Evolutionary conservation across 768 basidiomycete species (phyloP), one percentile per base, ranked within the genome.

Genomic region (Candolleomyces efflorescens): DNA sequence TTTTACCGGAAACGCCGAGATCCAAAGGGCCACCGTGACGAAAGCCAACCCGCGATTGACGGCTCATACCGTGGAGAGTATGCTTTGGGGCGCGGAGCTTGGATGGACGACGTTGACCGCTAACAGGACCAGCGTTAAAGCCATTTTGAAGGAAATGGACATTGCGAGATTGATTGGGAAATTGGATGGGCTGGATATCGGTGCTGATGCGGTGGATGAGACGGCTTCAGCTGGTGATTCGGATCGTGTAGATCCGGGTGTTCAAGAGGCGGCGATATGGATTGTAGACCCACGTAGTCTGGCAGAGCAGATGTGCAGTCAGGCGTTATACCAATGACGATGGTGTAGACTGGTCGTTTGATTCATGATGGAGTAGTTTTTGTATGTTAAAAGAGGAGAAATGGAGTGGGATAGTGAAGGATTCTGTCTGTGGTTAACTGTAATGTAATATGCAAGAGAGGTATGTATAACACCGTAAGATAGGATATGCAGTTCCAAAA

Each of bases 101-200:
- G 85, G 86, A 0, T 87, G 89, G 89, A 94, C 93, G 60, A 92
- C 90, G n/a, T 73, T 95, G 49, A 94, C 92, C 3, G 91, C 91
- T 9, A 95, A 96, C 63, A 78, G 83, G 61, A 79, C 86, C 27
- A 92, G 92, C 62, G 83, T 94, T 23, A 85, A 80, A 65, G 85
- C 85, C 22, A 75, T 94, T n/a, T 59, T 93, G 59, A 76, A 84
- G 59, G 88, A 88, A 68, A 79, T 92, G 69, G 81, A 75, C 56
- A 65, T 69, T 15, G 71, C 73, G 2, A 72, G 72, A 27, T 63
- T 72, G 24, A 67, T 69, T 27, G 71, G 71, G 1, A 64, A 69
- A 37, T 57, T 75, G 3, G 74, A 71, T 23, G 70, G 69, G 12
- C 60, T 60, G 12, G 60, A 60, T 26, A 56, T 53, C 9, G 27